Base-by-base conservation (phyloP, 2,329 filamentous ascomycete species). In the Mycosphaerella arachidis region DNA sequence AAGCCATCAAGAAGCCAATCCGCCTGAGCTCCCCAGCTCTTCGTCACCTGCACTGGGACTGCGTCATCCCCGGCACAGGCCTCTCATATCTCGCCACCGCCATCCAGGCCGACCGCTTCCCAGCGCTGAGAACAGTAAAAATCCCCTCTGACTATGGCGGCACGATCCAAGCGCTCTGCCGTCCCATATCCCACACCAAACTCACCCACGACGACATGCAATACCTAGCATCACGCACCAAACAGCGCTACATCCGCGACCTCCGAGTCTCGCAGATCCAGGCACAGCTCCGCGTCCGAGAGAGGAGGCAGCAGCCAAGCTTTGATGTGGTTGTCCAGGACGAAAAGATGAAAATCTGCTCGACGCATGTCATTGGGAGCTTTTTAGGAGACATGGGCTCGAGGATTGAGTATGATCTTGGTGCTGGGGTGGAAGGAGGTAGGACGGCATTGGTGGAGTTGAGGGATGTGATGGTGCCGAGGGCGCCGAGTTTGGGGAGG, bases 61-160 rank as follows among this genome's bases (percentile, higher is more conserved):
- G 90, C 29, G 82, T 84, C 30, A 76, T 80, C 45, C 76, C 79
- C 37, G 76, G 78, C 12, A 71, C 76, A 6, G 84, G 87, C 1
- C 86, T 88, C 54, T 78, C 81, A 5, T 83, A 88, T 51, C 78
- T 92, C 7, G 84, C 87, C 1, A 78, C 79, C 59, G 85, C 85
- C 67, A 89, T 92, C 64, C 73, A 74, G 5, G 80, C 82, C 1
- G 76, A 77, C 4, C 85, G 84, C 0, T 90, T 92, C 68, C 89
- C 89, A 0, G 71, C 75, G 0, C 79, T 92, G 9, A 77, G 76
- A 9, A 76, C 71, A 1, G 74, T 92, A 18, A 84, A 89, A 56
- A 79, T 84, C 0, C 89, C 88, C 1, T 84, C 84, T 59, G 89
- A 92, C 64, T 82, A 87, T 1, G 83, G 89, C 5, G 89, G 88